Conservation (phyloP, 2,329 filamentous ascomycete genomes). For the Fusarium sp. region DNA sequence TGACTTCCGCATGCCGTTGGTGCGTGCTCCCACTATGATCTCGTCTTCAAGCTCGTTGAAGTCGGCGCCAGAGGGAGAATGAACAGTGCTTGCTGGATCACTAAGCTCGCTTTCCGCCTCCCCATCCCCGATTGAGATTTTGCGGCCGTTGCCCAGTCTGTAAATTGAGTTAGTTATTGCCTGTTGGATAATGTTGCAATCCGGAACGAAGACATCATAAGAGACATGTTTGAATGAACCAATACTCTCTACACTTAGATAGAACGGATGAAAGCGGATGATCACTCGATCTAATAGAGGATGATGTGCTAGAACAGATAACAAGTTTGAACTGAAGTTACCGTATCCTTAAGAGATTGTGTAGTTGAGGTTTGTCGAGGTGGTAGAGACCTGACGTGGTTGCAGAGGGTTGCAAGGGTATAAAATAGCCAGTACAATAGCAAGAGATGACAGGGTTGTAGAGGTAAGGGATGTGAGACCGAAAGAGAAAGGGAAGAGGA, state of each 20-base stretch:
- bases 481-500: constrained; percentile 15
- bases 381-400: constrained; percentile 7
- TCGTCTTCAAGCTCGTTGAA: constrained; percentile 63
- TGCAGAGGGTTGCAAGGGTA: constrained; percentile 7
- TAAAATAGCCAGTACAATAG: constrained; percentile 20
- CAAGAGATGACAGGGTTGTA: constrained; percentile 12
- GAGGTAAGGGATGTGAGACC: constrained; percentile 25
- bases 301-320: not conserved
- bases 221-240: not conserved
- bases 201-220: not conserved
- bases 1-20: constrained; percentile 55
- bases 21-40: constrained; percentile 64
- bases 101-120: constrained; percentile 61
- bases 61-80: constrained; percentile 55
- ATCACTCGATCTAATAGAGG: constrained; percentile 1
- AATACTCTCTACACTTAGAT: not conserved
- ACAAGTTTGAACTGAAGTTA: not conserved
- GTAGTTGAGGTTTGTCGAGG: constrained; percentile 5
- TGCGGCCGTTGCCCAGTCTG: constrained; percentile 51
- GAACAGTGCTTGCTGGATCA: constrained; percentile 54
- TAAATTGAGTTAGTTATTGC: constrained; percentile 42
- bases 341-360: constrained; percentile 2
- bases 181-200: not conserved
- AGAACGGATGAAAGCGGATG: not conserved
- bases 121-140: constrained; percentile 54